phyloP scores from a whole-genome alignment of 2,329 filamentous ascomycete species.

The Lecanicillium sp. region DNA sequence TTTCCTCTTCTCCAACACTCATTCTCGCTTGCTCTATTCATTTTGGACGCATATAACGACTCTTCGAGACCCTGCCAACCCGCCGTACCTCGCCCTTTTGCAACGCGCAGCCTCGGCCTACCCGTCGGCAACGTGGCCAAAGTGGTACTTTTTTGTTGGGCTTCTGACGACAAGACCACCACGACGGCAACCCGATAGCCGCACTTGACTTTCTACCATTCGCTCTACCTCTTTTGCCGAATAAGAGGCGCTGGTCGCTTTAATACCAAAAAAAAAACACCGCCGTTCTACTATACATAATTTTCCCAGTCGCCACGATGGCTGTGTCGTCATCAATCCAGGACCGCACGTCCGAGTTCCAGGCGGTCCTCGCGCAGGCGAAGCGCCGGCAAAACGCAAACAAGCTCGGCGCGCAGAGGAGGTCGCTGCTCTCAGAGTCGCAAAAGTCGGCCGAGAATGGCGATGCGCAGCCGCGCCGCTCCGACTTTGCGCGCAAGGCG shows the following conservation, averaged over 20 bases:
- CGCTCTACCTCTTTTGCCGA: no score
- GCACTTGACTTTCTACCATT: not conserved
- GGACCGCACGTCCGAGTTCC: constrained; percentile 94
- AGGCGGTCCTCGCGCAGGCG: constrained; percentile 78
- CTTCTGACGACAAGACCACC: constrained; percentile 8
- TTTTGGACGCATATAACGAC: no score
- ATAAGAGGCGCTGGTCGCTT: not conserved
- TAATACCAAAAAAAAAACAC: not conserved
- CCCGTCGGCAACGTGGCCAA: no score
- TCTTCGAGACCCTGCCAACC: no score
- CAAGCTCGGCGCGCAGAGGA: constrained; percentile 71
- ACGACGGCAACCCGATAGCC: constrained; percentile 5
- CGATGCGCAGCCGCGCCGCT: constrained; percentile 52
- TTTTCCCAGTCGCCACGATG: constrained; percentile 34
- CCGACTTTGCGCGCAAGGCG: constrained; percentile 87
- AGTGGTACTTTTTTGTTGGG: no score
- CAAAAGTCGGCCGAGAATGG: constrained; percentile 59
- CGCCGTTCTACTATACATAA: no score
- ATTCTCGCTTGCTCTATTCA: no score
- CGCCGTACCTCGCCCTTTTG: no score
- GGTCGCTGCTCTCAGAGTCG: constrained; percentile 68
- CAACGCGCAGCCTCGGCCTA: no score
- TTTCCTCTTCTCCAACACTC: no score
- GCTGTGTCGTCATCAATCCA: constrained; percentile 77
- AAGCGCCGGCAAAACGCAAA: constrained; percentile 70